phyloP scores from a whole-genome alignment of 2,329 filamentous ascomycete species.

The Aspergillus sp. region DNA sequence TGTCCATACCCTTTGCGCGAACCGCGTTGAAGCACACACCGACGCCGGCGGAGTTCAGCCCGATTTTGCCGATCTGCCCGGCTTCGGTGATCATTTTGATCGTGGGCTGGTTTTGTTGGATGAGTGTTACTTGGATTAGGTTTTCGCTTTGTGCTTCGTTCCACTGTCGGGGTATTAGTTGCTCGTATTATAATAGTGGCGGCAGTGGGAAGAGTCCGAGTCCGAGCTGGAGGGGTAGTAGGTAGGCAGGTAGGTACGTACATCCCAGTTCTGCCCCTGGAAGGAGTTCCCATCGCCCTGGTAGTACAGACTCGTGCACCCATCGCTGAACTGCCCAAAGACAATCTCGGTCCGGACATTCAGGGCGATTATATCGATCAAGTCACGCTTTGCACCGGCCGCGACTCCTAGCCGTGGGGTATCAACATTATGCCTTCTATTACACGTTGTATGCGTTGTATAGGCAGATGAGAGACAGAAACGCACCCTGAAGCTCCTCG shows the following conservation, averaged over 20 bases:
- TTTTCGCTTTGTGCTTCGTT: conserved; percentile 3
- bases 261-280: conserved; percentile 59
- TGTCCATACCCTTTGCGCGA: conserved; percentile 50
- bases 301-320: conserved; percentile 54
- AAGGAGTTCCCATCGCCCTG: conserved; percentile 37
- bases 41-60: conserved; percentile 55
- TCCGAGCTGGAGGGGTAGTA: too few relatives aligned
- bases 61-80: conserved; percentile 60
- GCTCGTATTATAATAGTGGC: not conserved
- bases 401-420: not conserved
- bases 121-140: conserved; percentile 24
- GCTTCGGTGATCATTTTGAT: conserved; percentile 59
- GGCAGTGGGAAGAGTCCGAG: too few relatives aligned
- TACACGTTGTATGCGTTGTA: too few relatives aligned
- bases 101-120: conserved; percentile 36
- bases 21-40: conserved; percentile 60
- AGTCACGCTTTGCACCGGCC: conserved; percentile 43
- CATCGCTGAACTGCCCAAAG: conserved; percentile 54
- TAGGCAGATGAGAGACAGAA: too few relatives aligned
- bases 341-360: conserved; percentile 58
- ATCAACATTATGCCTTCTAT: not conserved
- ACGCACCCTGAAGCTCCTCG: conserved; percentile 32
- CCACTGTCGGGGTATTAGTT: conserved; percentile 4
- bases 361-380: conserved; percentile 52
- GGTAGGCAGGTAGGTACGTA: too few relatives aligned